phyloP scores from a whole-genome alignment of 164 flowering plant genomes.

The Annona cherimola region DNA sequence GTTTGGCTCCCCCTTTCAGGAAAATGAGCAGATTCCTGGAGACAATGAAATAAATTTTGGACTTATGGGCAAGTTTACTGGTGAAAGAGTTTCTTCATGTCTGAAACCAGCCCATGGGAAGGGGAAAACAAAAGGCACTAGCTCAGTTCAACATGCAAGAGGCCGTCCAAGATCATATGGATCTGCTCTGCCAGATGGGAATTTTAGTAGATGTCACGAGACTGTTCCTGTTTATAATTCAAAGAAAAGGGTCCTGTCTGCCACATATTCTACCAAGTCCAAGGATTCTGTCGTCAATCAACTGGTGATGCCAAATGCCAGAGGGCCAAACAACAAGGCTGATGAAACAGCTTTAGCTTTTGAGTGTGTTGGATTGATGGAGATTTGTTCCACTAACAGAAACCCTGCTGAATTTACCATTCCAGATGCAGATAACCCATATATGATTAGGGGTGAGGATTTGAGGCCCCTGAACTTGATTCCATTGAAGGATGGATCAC shows the following conservation, averaged over 20 bases:
- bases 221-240: conserved; percentile 14
- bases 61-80: conserved; percentile 7
- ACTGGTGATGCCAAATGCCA: conserved; percentile 7
- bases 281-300: conserved; percentile 2
- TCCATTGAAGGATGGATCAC: conserved; percentile 10
- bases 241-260: conserved; percentile 18
- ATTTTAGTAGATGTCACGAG: conserved; percentile 14
- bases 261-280: conserved; percentile 7
- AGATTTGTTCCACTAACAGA: conserved; percentile 48
- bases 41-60: conserved; percentile 15
- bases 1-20: conserved; percentile 22
- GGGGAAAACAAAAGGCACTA: conserved; percentile 22
- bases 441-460: conserved; percentile 43
- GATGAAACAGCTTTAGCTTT: conserved; percentile 14
- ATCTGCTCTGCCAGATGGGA: conserved; percentile 11
- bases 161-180: conserved; percentile 20
- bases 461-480: conserved; percentile 24
- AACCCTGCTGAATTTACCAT: conserved; percentile 78
- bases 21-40: background rate
- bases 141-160: conserved; percentile 13
- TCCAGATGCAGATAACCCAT: conserved; percentile 50
- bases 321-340: conserved; percentile 12
- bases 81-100: conserved; percentile 3
- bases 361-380: conserved; percentile 12
- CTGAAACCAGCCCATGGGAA: conserved; percentile 14